Evolutionary conservation across 139 green algal genomes (phyloP), one percentile per base, ranked within the genome.

Genomic region (Marvania coccoides): DNA sequence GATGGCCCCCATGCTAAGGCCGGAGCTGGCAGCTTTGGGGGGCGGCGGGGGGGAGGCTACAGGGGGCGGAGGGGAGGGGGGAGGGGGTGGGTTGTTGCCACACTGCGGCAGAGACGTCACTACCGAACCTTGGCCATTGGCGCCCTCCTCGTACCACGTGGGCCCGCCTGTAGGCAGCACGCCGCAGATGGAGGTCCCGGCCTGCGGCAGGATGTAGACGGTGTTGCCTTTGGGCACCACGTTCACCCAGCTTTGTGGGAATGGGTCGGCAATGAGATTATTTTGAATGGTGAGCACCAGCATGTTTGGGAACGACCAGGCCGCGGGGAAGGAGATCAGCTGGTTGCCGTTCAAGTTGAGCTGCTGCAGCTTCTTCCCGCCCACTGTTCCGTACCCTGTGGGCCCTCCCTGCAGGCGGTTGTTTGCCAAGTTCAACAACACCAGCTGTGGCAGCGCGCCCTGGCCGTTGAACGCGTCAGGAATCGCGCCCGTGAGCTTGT

Each of bases 401-500:
- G n/a, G n/a, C n/a, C n/a, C n/a, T n/a, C n/a, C 57, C 14, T 19
- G 23, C n/a, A 64, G 8, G 8, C 48, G 29, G 23, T 64, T 64
- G 6, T 55, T 53, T 14, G 24, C 31, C 1, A 64, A 64, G 31
- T 64, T 24, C 24, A 64, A 14, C 23, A 55, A 64, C 19, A 12
- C 29, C 23, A 64, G 26, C 7, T 23, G 37, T 33, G 57, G 14
- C 47, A 64, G 57, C 19, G 57, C 29, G 48, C 23, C 14, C 29
- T 4, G n/a, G 8, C 33, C 26, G n/a, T n/a, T 39, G 45, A 67
- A 14, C 38, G 42, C 51, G 9, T 23, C 3, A 2, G 67, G 66
- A 29, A 82, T 31, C 19, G 23, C 24, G 5, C 74, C 74, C 4
- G 19, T 60, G 30, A 81, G 54, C 23, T 57, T 40, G 72, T 81